Percentiles rank a stretch among this genome's conserved stretches.
These are phyloP conservation scores for Ramalina peruviana DNA, from an alignment of 495 filamentous ascomycete species.

Conservation along the genomic window DNA sequence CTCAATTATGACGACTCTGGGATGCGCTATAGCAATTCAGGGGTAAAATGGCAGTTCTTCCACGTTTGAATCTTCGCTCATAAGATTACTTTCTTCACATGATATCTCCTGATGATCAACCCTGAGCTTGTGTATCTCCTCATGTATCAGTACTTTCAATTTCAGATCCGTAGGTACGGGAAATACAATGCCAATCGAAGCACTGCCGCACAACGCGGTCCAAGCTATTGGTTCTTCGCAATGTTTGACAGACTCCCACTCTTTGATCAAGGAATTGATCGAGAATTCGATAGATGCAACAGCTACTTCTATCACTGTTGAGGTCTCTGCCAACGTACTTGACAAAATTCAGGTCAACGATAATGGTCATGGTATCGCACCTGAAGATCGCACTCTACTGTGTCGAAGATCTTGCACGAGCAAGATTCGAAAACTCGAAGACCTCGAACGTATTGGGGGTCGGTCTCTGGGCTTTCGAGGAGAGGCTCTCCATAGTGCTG, in stretches of 20 bases:
- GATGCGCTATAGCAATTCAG: no score
- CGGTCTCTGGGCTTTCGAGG: constrained; percentile 77
- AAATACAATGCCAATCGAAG: constrained; percentile 42
- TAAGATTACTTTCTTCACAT: no score
- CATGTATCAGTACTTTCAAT: no score
- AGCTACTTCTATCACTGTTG: constrained; percentile 56
- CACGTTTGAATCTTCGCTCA: no score
- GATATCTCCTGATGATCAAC: no score
- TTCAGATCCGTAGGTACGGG: no score
- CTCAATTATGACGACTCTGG: no score
- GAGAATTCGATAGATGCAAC: constrained; percentile 84
- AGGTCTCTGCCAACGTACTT: constrained; percentile 62
- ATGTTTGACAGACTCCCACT: constrained; percentile 55
- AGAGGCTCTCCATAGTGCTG: constrained; percentile 68
- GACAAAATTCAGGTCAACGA: constrained; percentile 82
- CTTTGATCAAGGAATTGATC: constrained; percentile 78
- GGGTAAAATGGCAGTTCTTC: no score
- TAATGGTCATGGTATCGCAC: constrained; percentile 71
- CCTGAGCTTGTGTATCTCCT: no score
- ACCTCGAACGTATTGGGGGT: constrained; percentile 52
- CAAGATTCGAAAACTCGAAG: constrained; percentile 63
- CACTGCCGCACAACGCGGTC: constrained; percentile 50
- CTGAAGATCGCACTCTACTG: constrained; percentile 52
- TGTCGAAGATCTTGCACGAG: constrained; percentile 67
- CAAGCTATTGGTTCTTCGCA: constrained; percentile 59